These are phyloP conservation scores for Diaporthe humulicola DNA, from an alignment of 2,329 filamentous ascomycete species.

Conservation along the genomic window DNA sequence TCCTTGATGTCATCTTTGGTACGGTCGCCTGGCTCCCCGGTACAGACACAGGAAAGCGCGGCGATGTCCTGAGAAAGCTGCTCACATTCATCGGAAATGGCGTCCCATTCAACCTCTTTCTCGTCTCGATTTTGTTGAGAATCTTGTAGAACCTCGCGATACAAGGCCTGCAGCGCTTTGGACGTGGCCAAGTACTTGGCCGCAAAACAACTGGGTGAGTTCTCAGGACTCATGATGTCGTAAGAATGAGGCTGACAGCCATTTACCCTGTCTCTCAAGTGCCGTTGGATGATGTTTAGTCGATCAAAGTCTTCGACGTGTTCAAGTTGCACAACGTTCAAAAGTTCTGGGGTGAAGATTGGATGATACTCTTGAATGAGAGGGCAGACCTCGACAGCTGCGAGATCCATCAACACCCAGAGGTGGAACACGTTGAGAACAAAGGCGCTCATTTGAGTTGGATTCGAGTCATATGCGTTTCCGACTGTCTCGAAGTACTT, in stretches of 20 bases:
- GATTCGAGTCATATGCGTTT: constrained; percentile 56
- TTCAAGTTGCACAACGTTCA: constrained; percentile 68
- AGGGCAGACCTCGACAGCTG: constrained; percentile 55
- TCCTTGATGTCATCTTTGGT: constrained; percentile 25
- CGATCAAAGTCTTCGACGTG: constrained; percentile 59
- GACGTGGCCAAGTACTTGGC: constrained; percentile 56
- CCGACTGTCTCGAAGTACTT: constrained; percentile 50
- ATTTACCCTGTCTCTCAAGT: constrained; percentile 56
- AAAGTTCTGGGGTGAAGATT: constrained; percentile 58
- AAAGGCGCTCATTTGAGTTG: constrained; percentile 62
- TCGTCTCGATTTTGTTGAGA: constrained; percentile 37
- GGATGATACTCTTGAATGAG: constrained; percentile 65
- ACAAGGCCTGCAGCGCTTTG: constrained; percentile 40
- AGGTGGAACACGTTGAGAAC: constrained; percentile 67
- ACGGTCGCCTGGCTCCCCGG: constrained; percentile 40
- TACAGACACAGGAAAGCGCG: constrained; percentile 48
- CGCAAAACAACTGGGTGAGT: constrained; percentile 56
- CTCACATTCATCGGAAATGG: constrained; percentile 46
- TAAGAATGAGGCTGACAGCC: constrained; percentile 42
- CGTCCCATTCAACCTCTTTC: constrained; percentile 51
- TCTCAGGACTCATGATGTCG: constrained; percentile 61
- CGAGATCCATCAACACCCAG: constrained; percentile 68
- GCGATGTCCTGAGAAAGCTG: constrained; percentile 48
- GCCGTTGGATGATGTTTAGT: constrained; percentile 60
- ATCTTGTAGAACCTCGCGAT: constrained; percentile 44